Conservation (phyloP, 495 filamentous ascomycete genomes). For the Hypoxylon intermedium region DNA sequence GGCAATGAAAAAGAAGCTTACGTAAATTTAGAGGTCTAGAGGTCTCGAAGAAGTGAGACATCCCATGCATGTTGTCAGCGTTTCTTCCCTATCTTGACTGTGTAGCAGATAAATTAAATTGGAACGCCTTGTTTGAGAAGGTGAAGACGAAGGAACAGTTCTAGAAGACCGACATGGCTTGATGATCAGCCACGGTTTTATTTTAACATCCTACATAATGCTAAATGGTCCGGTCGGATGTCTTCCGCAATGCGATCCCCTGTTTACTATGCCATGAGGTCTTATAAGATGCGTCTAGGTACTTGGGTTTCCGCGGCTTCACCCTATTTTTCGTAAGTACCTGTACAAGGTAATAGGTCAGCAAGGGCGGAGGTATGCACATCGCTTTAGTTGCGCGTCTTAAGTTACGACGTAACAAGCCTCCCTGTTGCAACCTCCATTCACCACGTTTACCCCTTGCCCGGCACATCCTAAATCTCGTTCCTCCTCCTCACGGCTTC, state of each 20-base stretch:
- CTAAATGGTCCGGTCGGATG: conserved; percentile 29
- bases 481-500: too few relatives aligned
- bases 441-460: too few relatives aligned
- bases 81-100: conserved; percentile 17
- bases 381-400: too few relatives aligned
- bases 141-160: conserved; percentile 25
- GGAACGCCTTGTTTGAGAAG: conserved; percentile 15
- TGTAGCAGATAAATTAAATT: conserved; percentile 38
- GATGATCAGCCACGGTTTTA: conserved; percentile 29
- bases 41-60: conserved; percentile 20
- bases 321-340: too few relatives aligned
- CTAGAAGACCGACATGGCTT: conserved; percentile 31
- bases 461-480: too few relatives aligned
- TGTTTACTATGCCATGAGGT: background rate
- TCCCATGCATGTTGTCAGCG: conserved; percentile 25
- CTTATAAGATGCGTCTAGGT: too few relatives aligned
- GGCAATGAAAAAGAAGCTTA: conserved; percentile 1
- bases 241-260: conserved; percentile 22
- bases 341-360: too few relatives aligned
- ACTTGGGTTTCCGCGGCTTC: too few relatives aligned
- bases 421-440: too few relatives aligned
- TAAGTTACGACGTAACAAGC: too few relatives aligned
- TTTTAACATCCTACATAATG: conserved; percentile 19
- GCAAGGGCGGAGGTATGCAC: too few relatives aligned
- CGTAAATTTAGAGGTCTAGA: conserved; percentile 7